A percentile compares a stretch with the other conserved stretches of the same genome.
These are phyloP conservation scores for Aristolochia fimbriata DNA, from an alignment of 164 flowering plant species.

Conservation along the genomic window DNA sequence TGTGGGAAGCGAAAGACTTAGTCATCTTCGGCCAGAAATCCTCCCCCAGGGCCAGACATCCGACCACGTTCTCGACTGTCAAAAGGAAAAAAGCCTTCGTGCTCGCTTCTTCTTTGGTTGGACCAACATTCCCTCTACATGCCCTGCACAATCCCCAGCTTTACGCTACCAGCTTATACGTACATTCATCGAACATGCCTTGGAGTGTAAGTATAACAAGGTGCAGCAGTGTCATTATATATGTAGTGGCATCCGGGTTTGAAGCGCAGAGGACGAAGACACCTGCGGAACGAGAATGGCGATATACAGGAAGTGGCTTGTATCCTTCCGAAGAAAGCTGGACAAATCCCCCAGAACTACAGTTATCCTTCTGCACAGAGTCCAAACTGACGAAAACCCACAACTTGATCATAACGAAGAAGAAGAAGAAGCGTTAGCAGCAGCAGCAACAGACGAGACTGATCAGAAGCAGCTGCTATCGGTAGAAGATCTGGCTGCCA, in stretches of 20 bases:
- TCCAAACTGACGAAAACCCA: background rate
- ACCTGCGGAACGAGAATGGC: background rate
- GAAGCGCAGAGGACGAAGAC: background rate
- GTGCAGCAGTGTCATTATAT: background rate
- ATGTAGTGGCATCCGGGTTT: background rate
- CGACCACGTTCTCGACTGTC: no score
- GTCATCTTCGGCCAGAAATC: no score
- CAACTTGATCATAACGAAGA: background rate
- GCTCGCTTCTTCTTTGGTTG: no score
- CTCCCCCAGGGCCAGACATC: no score
- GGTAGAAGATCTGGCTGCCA: slow-evolving; percentile 3
- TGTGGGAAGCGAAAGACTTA: no score
- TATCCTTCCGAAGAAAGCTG: background rate
- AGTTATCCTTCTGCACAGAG: background rate
- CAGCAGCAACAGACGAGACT: no score
- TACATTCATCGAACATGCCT: background rate
- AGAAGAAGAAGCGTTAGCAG: background rate
- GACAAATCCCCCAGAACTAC: background rate
- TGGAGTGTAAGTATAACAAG: background rate
- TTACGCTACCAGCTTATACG: background rate
- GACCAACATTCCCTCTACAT: background rate
- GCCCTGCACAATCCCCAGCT: slow-evolving; percentile 1
- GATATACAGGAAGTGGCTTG: slow-evolving; percentile 3
- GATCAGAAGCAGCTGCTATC: background rate
- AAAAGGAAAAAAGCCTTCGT: no score